These are phyloP conservation scores for Thuidium tamariscinum DNA, from an alignment of 225 moss, liverwort and hornwort genomes.

Conservation along the genomic window DNA sequence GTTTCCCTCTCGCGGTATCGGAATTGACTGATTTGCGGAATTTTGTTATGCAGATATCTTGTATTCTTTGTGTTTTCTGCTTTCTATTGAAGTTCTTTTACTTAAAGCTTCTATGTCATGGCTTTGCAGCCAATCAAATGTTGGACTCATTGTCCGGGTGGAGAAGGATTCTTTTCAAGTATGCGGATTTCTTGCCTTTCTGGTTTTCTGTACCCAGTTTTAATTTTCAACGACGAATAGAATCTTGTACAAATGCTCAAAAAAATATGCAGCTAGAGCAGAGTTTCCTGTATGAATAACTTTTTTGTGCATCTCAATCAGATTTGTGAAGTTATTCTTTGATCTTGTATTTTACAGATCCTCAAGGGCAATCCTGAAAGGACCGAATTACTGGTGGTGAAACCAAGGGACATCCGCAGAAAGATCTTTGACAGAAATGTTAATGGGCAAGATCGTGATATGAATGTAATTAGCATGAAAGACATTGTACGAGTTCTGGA, in stretches of 20 bases:
- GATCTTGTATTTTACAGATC: constrained; percentile 28
- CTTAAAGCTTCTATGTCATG: background rate
- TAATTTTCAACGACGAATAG: background rate
- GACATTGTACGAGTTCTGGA: constrained; percentile 82
- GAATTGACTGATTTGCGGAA: background rate
- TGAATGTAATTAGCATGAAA: constrained; percentile 60
- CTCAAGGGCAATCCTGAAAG: constrained; percentile 85
- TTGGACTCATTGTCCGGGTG: constrained; percentile 87
- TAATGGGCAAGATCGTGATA: constrained; percentile 60
- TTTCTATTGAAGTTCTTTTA: background rate
- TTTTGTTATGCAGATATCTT: background rate
- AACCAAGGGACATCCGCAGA: constrained; percentile 76
- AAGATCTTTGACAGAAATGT: constrained; percentile 71
- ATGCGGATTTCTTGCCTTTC: background rate
- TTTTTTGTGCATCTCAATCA: background rate
- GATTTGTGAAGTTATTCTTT: background rate
- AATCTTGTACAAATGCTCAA: background rate
- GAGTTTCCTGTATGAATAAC: background rate
- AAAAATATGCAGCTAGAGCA: background rate
- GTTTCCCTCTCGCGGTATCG: background rate
- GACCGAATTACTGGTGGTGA: constrained; percentile 73
- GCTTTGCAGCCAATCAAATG: constrained; percentile 72
- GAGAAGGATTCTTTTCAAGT: constrained; percentile 91
- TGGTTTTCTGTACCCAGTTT: background rate
- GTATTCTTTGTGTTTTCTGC: background rate